These are phyloP conservation scores for Saturnispora dispora DNA, from an alignment of 805 yeast genomes.

Conservation along the genomic window DNA sequence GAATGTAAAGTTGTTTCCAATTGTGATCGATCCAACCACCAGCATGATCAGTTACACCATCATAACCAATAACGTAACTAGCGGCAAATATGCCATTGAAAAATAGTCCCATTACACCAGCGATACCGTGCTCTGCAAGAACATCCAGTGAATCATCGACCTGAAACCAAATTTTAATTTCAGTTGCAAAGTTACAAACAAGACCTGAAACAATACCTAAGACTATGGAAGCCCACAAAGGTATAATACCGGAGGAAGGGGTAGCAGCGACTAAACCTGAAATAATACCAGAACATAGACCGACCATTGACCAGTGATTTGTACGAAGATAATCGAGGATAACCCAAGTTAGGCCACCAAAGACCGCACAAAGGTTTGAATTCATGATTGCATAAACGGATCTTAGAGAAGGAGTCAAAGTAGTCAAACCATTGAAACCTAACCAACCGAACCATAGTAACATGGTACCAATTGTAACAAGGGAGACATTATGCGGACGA, in stretches of 20 bases:
- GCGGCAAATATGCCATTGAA: conserved; percentile 87
- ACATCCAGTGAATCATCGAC: conserved; percentile 94
- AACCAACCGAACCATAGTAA: conserved; percentile 94
- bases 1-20: conserved; percentile 86
- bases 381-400: conserved; percentile 89
- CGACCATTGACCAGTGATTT: conserved; percentile 89
- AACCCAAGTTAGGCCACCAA: conserved; percentile 91
- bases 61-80: conserved; percentile 82
- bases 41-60: conserved; percentile 69
- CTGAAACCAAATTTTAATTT: conserved; percentile 66
- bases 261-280: conserved; percentile 97
- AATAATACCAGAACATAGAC: conserved; percentile 89
- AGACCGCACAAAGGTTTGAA: conserved; percentile 80
- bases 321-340: conserved; percentile 81
- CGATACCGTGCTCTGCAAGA: conserved; percentile 97
- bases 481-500: conserved; percentile 90
- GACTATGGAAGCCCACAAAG: conserved; percentile 83
- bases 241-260: conserved; percentile 85
- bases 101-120: conserved; percentile 84
- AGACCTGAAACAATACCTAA: conserved; percentile 76
- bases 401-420: conserved; percentile 70
- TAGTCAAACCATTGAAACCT: conserved; percentile 88
- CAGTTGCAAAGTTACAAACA: conserved; percentile 84
- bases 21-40: conserved; percentile 94
- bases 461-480: conserved; percentile 81